These are phyloP conservation scores for Metschnikowia lochheadii DNA, from an alignment of 805 yeast genomes.

Conservation along the genomic window DNA sequence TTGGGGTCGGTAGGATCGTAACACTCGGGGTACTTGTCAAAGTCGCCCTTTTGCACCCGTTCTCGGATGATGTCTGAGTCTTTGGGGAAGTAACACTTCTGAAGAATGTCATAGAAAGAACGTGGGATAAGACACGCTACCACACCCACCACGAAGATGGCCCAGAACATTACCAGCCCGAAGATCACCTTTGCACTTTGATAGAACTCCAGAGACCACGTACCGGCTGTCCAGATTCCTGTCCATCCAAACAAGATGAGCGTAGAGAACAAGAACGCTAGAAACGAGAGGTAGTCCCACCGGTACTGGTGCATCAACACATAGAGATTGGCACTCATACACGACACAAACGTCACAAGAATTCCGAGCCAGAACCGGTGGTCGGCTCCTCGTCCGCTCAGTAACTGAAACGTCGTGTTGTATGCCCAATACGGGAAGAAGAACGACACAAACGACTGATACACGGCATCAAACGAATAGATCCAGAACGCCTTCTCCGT, in stretches of 20 bases:
- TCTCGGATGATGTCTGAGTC: constrained; percentile 76
- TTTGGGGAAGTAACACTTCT: constrained; percentile 52
- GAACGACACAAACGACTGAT: constrained; percentile 66
- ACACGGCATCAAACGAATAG: constrained; percentile 67
- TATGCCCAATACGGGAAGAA: constrained; percentile 63
- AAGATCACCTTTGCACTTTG: constrained; percentile 54
- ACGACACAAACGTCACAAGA: constrained; percentile 62
- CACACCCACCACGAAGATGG: constrained; percentile 60
- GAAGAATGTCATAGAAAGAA: constrained; percentile 53
- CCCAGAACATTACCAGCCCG: constrained; percentile 65
- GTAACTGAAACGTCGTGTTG: constrained; percentile 36
- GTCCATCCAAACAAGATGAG: constrained; percentile 70
- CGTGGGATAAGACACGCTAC: constrained; percentile 65
- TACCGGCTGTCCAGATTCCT: constrained; percentile 67
- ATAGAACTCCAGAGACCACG: constrained; percentile 54
- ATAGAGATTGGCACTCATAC: constrained; percentile 62
- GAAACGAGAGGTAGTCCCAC: constrained; percentile 74
- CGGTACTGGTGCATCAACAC: constrained; percentile 64
- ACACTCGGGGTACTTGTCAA: constrained; percentile 56
- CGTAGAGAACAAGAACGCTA: constrained; percentile 55
- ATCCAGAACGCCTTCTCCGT: constrained; percentile 53
- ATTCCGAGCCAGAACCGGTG: constrained; percentile 75
- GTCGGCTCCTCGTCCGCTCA: constrained; percentile 56
- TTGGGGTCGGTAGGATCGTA: constrained; percentile 83
- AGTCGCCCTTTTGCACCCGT: constrained; percentile 63